Percentiles rank a stretch among this genome's conserved stretches.
phyloP scores from a whole-genome alignment of 441 rosid genomes.

The Lepidium campestre region DNA sequence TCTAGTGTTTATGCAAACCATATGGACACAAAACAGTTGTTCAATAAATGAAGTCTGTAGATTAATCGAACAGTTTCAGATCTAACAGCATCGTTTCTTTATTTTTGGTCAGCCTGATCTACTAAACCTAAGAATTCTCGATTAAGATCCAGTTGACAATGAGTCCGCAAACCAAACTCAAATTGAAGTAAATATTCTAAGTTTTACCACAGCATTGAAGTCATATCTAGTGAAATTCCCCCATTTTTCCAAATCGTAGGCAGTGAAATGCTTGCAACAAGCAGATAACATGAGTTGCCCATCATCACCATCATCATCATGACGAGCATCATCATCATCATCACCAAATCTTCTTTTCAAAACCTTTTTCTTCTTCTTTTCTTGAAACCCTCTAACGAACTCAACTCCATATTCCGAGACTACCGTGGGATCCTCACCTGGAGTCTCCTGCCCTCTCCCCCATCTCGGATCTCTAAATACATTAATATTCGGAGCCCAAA shows the following conservation, averaged over 20 bases:
- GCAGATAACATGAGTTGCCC: constrained; percentile 57
- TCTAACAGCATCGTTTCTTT: not conserved
- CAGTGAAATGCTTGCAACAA: constrained; percentile 71
- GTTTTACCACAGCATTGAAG: constrained; percentile 59
- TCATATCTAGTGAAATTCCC: constrained; percentile 46
- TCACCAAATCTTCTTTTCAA: constrained; percentile 12
- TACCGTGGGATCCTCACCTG: constrained; percentile 65
- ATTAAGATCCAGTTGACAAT: not conserved
- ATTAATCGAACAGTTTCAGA: not conserved
- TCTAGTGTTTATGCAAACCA: no score
- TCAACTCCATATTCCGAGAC: constrained; percentile 48
- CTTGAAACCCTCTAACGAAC: constrained; percentile 65
- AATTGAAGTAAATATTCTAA: not conserved
- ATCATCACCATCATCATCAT: constrained; percentile 25
- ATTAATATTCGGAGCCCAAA: constrained; percentile 68
- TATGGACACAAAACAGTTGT: not conserved
- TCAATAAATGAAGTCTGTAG: not conserved
- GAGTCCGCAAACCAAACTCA: not conserved
- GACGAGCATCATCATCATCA: constrained; percentile 26
- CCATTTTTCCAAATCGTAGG: constrained; percentile 73
- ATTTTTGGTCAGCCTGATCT: not conserved
- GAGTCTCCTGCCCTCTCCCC: constrained; percentile 79
- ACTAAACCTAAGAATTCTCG: not conserved
- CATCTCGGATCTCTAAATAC: constrained; percentile 72
- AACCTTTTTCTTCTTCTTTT: constrained; percentile 27